Base-by-base conservation (phyloP, 176 grass and related monocot genomes). In the Zizania latifolia region DNA sequence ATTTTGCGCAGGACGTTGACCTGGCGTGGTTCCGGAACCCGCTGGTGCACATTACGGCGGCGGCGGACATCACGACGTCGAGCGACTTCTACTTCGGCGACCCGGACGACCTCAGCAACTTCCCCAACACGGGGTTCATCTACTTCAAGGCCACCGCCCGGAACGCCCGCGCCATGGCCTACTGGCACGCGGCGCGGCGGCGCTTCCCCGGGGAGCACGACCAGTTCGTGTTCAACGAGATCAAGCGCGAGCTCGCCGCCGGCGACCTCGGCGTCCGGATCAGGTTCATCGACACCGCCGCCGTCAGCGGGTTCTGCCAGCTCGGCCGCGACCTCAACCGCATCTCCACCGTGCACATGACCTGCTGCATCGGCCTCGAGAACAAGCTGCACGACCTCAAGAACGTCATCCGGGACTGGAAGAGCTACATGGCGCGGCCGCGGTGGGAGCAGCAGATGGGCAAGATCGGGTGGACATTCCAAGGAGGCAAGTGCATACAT, bases 31-130 rank as follows among this genome's bases (percentile, higher is more conserved):
- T 97, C 72, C 70, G 94, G 62, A 88, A 93, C 68, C 94, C 94
- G 26, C 50, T 93, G 35, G 88, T 84, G 74, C 74, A 93, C 80
- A 83, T 97, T 70, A 89, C 88, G 34, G 4, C 68, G 30, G 86
- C 83, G 27, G 77, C 88, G 13, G 80, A 97, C 85, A 89, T 93
- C 75, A 84, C 88, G 19, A 78, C 88, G 43, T 93, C 94, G 13
- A 93, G 94, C 63, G 94, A 97, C 77, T 87, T 87, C 74, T 97
- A 88, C 88, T 89, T 91, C 78, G 90, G 90, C 31, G 61, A 93
- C 76, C 80, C 86, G 38, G 65, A 90, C n/a, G 78, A 80, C 76
- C 72, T 97, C 10, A 78, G 91, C 2, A 97, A 97, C 69, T 89
- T 21, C 73, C 94, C 94, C 0, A 97, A 93, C 86, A 93, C 86